Evolutionary conservation across 2,329 filamentous ascomycete species (phyloP), one percentile per base, ranked within the genome.

Genomic region (Didymella keratinophila): DNA sequence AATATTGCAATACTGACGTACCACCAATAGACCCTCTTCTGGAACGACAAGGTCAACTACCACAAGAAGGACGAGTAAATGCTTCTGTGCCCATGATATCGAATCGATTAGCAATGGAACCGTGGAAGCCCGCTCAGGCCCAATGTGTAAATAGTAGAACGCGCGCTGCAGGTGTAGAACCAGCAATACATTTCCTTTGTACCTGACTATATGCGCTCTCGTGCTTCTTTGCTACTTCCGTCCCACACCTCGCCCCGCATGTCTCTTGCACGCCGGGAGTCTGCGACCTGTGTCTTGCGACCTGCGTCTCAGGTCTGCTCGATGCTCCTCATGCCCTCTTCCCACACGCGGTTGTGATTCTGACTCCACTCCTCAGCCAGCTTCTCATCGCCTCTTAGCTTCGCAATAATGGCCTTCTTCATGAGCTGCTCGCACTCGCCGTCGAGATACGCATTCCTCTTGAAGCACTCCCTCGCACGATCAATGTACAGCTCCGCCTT

Each of bases 21-120:
- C n/a, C n/a, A 2, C 5, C 25, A 20, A 18, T 45, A 83, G 81
- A 83, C 81, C 52, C 71, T 80, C 42, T 83, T 83, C 90, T 99
- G 95, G 95, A 98, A 98, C 82, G 84, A 89, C 68, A 86, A 84
- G 59, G 93, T 97, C 84, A 98, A 98, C 88, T 94, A 96, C 84
- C 93, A 98, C 88, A 93, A 96, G 84, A 90, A 90, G 83, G 89
- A 76, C 65, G 71, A 96, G 83, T 92, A 76, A 68, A 59, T 64
- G 57, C 57, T 60, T 56, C 53, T 49, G 18, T 37, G 49, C 34
- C 52, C 58, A 60, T 56, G 48, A 36, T 16, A 36, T 36, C 32
- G 11, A 49, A 44, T 36, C 43, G 32, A 43, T 42, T 54, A 30
- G 47, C 23, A 21, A 41, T 50, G 47, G 42, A 50, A 47, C 39